Evolutionary conservation across 352 stramenopile genomes (phyloP).

Genomic region (Thalassiosira ordinaria): DNA sequence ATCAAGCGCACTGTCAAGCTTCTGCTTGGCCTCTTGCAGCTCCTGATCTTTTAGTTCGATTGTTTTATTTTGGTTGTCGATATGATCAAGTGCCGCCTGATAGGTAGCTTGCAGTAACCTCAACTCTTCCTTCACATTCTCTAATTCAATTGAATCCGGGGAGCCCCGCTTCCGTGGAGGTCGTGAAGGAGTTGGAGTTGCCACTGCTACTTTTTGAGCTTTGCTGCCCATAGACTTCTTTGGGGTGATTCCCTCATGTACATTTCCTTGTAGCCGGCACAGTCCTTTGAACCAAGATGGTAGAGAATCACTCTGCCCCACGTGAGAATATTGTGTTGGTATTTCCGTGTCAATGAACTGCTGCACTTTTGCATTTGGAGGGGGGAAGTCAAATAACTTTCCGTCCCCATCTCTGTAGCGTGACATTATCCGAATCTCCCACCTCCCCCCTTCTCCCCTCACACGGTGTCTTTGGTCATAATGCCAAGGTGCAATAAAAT

Average conservation of each 20-base stretch:
- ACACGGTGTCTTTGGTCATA: background rate
- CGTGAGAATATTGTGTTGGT: background rate
- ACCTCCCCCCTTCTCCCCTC: background rate
- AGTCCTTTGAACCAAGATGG: background rate
- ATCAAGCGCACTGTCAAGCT: background rate
- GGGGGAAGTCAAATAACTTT: conserved; percentile 11
- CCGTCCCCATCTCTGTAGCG: conserved; percentile 1
- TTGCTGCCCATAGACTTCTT: background rate
- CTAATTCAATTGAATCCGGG: background rate
- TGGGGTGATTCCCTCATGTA: background rate
- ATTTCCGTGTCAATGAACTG: background rate
- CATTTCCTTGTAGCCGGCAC: background rate
- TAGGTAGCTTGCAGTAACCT: background rate
- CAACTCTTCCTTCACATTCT: background rate
- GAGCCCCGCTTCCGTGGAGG: background rate
- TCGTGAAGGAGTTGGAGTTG: background rate
- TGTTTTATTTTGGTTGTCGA: background rate
- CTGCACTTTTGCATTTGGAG: conserved; percentile 3
- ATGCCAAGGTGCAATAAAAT: background rate
- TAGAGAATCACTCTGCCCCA: background rate
- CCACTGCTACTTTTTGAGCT: background rate
- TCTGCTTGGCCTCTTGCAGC: background rate
- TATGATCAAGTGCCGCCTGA: background rate
- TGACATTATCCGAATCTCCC: background rate
- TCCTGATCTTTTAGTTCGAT: background rate